Evolutionary conservation across 148 eudicot genomes (phyloP), one percentile per base, ranked within the genome.

Genomic region (Selenicereus undatus): DNA sequence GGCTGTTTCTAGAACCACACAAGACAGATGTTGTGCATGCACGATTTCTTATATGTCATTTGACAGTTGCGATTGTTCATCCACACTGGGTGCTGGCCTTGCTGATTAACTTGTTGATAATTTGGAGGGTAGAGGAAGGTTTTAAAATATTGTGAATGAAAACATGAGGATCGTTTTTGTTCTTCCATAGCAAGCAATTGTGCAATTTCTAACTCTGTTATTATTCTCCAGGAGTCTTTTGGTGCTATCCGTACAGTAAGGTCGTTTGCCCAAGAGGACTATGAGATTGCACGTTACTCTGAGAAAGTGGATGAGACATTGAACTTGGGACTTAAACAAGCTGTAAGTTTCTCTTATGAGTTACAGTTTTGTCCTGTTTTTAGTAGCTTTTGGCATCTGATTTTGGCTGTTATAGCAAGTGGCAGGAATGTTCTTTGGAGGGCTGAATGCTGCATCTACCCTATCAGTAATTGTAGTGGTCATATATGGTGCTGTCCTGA

Each of bases 241-340:
- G 98, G 98, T 64, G 98, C 98, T 11, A 84, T 95, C 60, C 94
- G 97, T 24, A 93, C 98, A 0, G 97, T 95, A 56, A 93, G 97
- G 88, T 90, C 98, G 69, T 95, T 95, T 87, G 98, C 98, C 16
- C 91, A 95, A 79, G 98, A 95, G 87, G 87, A 83, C 0, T 88
- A 84, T 78, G 94, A 88, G 84, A 85, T 82, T 71, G 82, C 89
- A 29, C 88, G 90, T 32, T 95, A 95, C 81, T 86, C 95, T n/a
- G 93, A 89, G 87, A 91, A 95, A 88, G 98, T 95, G 77, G 91
- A 95, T 11, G 98, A 90, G 81, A 89, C 98, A 35, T 81, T 95
- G 79, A 88, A 85, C 78, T 90, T 93, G 79, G 98, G 98, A 81
- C 90, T 95, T 42, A 88, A 82, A 86, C 97, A 93, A 79, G 98